Conservation (phyloP, 2,329 filamentous ascomycete species). For the Pseudogymnoascus sp. region DNA sequence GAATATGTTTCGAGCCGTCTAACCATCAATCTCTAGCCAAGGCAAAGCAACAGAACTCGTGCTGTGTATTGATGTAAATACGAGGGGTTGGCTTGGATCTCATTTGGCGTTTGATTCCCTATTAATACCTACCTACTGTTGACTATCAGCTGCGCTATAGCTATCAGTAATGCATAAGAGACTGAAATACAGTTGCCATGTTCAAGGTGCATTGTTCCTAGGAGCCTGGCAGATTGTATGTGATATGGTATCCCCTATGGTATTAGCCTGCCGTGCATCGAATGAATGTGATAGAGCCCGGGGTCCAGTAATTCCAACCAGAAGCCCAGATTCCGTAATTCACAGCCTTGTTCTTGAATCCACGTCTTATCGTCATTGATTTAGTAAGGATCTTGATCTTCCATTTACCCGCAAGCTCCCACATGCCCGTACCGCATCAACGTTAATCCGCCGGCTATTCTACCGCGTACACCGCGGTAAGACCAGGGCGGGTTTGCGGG, state of each 20-base stretch:
- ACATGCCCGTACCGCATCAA: background rate
- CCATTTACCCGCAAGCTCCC: background rate
- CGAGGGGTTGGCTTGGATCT: constrained; percentile 3
- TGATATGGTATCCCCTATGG: background rate
- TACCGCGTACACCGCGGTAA: background rate
- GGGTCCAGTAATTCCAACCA: background rate
- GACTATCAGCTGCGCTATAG: constrained; percentile 1
- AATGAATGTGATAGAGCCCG: background rate
- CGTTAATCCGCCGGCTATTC: constrained; percentile 3
- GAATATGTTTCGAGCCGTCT: background rate
- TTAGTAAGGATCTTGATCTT: background rate
- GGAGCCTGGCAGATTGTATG: background rate
- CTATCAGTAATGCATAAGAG: constrained; percentile 5
- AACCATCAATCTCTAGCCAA: constrained; percentile 35
- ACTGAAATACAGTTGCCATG: background rate
- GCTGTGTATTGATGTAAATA: constrained; percentile 61
- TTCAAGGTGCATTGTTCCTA: background rate
- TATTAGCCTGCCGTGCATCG: background rate
- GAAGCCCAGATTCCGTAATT: background rate
- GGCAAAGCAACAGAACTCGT: constrained; percentile 76
- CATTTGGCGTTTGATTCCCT: constrained; percentile 1
- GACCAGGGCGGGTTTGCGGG: background rate
- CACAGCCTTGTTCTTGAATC: background rate
- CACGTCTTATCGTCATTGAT: background rate
- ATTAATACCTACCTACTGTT: constrained; percentile 8